Base-by-base conservation (phyloP, 192 early-diverging fungal genomes). In the Phycomyces blakesleeanus region DNA sequence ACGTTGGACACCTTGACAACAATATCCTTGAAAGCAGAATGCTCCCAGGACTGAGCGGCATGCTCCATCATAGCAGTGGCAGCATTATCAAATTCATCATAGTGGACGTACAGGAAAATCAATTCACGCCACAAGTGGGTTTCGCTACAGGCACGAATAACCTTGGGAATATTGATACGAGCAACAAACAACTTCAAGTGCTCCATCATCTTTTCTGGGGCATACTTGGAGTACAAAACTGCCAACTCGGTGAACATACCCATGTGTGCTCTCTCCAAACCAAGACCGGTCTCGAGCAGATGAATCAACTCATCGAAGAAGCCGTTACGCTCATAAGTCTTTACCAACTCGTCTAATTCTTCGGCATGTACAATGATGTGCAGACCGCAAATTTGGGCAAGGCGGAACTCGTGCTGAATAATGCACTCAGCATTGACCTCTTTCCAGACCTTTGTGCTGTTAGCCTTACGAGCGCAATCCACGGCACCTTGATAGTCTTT, bases 171-270 rank as follows among this genome's bases (percentile, higher is more conserved):
- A 76, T 99, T 99, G 81, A 98, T 90, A 55, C 97, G 92, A 57
- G 91, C 90, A 85, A 92, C 95, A 78, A 95, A 98, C 53, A 98
- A 82, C 72, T 95, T 93, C 62, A 99, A 82, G 62, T 99, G 97
- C 70, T 97, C 95, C 90, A 96, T 95, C 78, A 98, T 87, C 57
- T 90, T 86, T 64, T 97, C 96, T 0, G 93, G 89, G 16, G 85
- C 83, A 85, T 99, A 96, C 74, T 95, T 97, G 71, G 93, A 89
- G 81, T 99, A 99, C 66, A 97, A 78, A 57, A 99, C 92, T 6
- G 95, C 95, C 44, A 99, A 80, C 80, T 99, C 97, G 0, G 97
- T 99, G 70, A 99, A 99, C 97, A 99, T 99, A 56, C 97, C 97
- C 97, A 99, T 99, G 69, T 99, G 97, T 9, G 97, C 97, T 57